Conservation (phyloP, 164 flowering plant genomes). For the Magnolia changhungtana region DNA sequence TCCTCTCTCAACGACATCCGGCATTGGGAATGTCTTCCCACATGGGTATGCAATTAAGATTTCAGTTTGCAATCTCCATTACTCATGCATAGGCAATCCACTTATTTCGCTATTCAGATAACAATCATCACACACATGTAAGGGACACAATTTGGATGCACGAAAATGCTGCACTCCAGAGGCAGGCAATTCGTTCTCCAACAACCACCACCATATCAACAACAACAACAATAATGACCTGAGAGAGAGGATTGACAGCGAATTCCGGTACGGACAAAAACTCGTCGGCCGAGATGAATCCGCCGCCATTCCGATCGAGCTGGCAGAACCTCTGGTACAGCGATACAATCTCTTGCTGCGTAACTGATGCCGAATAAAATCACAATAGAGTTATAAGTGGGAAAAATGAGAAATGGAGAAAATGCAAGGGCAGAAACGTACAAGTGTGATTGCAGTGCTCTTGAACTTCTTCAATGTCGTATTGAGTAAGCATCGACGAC, state of each 20-base stretch:
- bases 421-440: conserved; percentile 4
- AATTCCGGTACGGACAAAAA: conserved; percentile 52
- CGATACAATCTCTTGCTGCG: conserved; percentile 58
- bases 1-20: no score
- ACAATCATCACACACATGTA: no score
- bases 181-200: no score
- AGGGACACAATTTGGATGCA: no score
- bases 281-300: conserved; percentile 49
- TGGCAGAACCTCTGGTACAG: conserved; percentile 54
- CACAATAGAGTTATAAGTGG: neutral
- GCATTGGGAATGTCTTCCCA: no score
- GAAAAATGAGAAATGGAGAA: no score
- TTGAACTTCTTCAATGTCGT: conserved; percentile 64
- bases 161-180: no score
- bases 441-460: conserved; percentile 41
- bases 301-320: conserved; percentile 42
- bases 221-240: conserved; percentile 17
- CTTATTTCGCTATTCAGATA: no score
- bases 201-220: no score
- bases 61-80: no score
- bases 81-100: no score
- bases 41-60: no score
- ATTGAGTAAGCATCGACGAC: conserved; percentile 56
- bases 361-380: conserved; percentile 23
- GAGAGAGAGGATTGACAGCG: conserved; percentile 55